Conservation (phyloP, 495 filamentous ascomycete species). For the Hypoxylon lienhwacheense region DNA sequence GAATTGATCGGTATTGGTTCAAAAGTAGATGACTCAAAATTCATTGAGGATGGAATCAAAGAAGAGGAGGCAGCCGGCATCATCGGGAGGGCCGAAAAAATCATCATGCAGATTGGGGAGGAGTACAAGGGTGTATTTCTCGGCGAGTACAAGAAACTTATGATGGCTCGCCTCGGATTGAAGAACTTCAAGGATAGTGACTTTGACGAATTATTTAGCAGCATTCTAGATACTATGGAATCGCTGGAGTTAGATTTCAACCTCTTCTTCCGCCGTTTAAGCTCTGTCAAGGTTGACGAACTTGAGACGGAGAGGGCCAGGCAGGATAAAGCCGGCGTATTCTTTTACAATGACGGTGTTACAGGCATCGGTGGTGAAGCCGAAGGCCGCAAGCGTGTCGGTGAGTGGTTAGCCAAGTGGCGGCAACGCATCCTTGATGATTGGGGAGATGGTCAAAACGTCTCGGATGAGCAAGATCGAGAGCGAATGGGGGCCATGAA, state of each 20-base stretch:
- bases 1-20: conserved; percentile 79
- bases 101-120: conserved; percentile 75
- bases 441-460: conserved; percentile 55
- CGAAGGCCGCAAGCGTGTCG: conserved; percentile 63
- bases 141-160: conserved; percentile 79
- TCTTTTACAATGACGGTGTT: conserved; percentile 71
- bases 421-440: conserved; percentile 67
- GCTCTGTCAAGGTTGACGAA: conserved; percentile 56
- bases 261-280: conserved; percentile 82
- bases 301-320: conserved; percentile 63
- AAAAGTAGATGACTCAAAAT: conserved; percentile 66
- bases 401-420: conserved; percentile 77
- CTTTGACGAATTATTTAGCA: conserved; percentile 75
- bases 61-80: conserved; percentile 67
- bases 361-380: conserved; percentile 59
- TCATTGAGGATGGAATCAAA: conserved; percentile 69
- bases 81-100: conserved; percentile 74
- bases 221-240: conserved; percentile 80
- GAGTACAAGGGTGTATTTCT: conserved; percentile 88
- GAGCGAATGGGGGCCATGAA: conserved; percentile 75
- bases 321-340: conserved; percentile 59
- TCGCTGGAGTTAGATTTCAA: conserved; percentile 83
- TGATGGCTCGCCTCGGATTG: conserved; percentile 77
- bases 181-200: conserved; percentile 64
- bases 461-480: conserved; percentile 53